Conservation (phyloP, 2,329 filamentous ascomycete genomes). For the Colletotrichum liriopes region DNA sequence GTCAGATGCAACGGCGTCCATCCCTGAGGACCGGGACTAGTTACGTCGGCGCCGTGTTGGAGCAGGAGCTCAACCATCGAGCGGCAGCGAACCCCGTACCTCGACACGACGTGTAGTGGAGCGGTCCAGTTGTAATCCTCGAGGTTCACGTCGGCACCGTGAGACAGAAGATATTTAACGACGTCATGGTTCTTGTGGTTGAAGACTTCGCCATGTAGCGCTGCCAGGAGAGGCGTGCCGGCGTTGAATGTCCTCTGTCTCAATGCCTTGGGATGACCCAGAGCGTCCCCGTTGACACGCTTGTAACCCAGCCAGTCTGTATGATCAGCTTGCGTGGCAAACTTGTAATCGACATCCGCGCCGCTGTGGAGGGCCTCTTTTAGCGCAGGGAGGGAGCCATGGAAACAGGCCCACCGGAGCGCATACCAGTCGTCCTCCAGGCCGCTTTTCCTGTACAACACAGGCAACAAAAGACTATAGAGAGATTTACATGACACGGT, state of each 20-base stretch:
- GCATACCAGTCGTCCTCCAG: constrained; percentile 21
- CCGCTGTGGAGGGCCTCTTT: background rate
- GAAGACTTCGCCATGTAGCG: constrained; percentile 11
- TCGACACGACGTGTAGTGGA: constrained; percentile 5
- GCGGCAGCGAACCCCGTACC: background rate
- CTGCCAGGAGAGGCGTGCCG: constrained; percentile 11
- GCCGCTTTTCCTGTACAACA: constrained; percentile 9
- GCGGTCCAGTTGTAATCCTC: background rate
- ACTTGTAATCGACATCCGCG: constrained; percentile 10
- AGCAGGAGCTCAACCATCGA: constrained; percentile 29
- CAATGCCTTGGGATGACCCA: background rate
- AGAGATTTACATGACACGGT: constrained; percentile 3
- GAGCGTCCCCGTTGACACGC: background rate
- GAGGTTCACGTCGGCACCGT: background rate
- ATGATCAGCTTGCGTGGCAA: background rate
- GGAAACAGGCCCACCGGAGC: constrained; percentile 15
- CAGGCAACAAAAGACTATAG: background rate
- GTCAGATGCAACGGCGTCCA: background rate
- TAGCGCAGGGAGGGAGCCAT: constrained; percentile 4
- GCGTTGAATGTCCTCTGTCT: constrained; percentile 14
- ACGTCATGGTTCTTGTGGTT: background rate
- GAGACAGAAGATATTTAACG: constrained; percentile 15
- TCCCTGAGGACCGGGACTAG: background rate
- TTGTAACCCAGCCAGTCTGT: background rate
- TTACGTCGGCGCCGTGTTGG: constrained; percentile 40